Conservation (phyloP, 2,329 filamentous ascomycete species). For the Penicillium frequentans region DNA sequence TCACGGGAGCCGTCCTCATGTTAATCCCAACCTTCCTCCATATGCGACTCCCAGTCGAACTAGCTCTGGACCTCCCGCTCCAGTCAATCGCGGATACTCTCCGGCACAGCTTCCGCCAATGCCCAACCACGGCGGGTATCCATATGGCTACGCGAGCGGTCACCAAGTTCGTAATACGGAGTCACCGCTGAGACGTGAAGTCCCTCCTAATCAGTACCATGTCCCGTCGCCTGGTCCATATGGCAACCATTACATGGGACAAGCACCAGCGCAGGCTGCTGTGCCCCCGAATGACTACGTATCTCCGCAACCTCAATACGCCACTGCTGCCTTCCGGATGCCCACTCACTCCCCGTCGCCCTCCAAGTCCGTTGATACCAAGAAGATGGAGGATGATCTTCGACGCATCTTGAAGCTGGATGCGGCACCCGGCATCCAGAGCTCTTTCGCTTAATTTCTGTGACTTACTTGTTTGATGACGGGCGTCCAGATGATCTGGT, state of each 20-base stretch:
- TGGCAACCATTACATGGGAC: constrained; percentile 20
- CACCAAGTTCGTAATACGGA: constrained; percentile 27
- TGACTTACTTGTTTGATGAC: background rate
- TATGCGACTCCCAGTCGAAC: constrained; percentile 34
- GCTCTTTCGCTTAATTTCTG: constrained; percentile 21
- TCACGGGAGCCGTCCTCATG: constrained; percentile 16
- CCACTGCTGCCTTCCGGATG: constrained; percentile 21
- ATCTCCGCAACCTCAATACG: constrained; percentile 24
- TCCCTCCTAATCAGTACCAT: constrained; percentile 16
- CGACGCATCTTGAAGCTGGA: constrained; percentile 49
- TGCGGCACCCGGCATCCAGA: constrained; percentile 32
- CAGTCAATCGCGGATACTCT: constrained; percentile 18
- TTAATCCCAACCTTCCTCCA: constrained; percentile 25
- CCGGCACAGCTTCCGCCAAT: constrained; percentile 16
- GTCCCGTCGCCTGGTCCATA: constrained; percentile 20
- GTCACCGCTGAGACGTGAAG: constrained; percentile 34
- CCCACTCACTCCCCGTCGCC: constrained; percentile 24
- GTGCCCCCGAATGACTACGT: constrained; percentile 14
- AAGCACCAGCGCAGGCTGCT: constrained; percentile 4
- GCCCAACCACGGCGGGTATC: constrained; percentile 20
- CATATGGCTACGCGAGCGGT: constrained; percentile 24
- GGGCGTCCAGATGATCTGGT: background rate
- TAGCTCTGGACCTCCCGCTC: constrained; percentile 35
- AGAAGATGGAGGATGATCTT: constrained; percentile 50
- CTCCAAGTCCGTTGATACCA: constrained; percentile 37